These are phyloP conservation scores for Millerozyma acaciae DNA, from an alignment of 805 yeast species.

Conservation along the genomic window DNA sequence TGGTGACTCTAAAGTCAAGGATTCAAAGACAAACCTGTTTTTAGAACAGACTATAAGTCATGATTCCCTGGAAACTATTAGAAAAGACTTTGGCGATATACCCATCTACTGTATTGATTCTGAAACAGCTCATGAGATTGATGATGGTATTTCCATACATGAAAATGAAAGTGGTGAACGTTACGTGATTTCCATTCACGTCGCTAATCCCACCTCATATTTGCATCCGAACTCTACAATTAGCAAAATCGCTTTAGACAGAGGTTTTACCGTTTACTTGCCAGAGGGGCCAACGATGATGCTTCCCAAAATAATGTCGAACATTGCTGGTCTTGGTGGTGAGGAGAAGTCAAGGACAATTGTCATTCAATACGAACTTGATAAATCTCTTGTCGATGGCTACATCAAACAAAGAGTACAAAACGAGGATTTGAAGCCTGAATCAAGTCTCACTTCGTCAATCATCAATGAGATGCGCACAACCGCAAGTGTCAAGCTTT, in stretches of 20 bases:
- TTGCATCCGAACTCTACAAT: slow-evolving; percentile 39
- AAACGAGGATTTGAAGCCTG: slow-evolving; percentile 6
- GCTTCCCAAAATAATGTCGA: slow-evolving; percentile 60
- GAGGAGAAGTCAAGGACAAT: slow-evolving; percentile 40
- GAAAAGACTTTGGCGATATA: slow-evolving; percentile 41
- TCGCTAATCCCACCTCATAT: slow-evolving; percentile 84
- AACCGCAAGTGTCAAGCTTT: slow-evolving; percentile 20
- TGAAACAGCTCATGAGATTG: slow-evolving; percentile 79
- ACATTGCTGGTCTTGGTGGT: slow-evolving; percentile 50
- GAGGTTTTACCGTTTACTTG: slow-evolving; percentile 66
- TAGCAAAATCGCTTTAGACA: slow-evolving; percentile 54
- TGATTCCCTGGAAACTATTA: slow-evolving; percentile 27
- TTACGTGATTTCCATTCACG: slow-evolving; percentile 59
- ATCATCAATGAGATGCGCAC: slow-evolving; percentile 14
- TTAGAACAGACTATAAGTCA: too few species aligned
- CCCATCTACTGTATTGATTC: slow-evolving; percentile 83
- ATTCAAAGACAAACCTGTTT: too few species aligned
- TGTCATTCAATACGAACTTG: slow-evolving; percentile 29
- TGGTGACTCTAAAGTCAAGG: too few species aligned
- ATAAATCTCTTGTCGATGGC: slow-evolving; percentile 15
- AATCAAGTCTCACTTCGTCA: slow-evolving; percentile 5
- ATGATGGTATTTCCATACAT: slow-evolving; percentile 80
- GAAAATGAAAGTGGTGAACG: slow-evolving; percentile 13
- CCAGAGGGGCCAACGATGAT: slow-evolving; percentile 65
- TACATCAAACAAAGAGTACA: slow-evolving; percentile 11